Evolutionary conservation across 306 rosid genomes (phyloP).

Genomic region (Malus orientalis): DNA sequence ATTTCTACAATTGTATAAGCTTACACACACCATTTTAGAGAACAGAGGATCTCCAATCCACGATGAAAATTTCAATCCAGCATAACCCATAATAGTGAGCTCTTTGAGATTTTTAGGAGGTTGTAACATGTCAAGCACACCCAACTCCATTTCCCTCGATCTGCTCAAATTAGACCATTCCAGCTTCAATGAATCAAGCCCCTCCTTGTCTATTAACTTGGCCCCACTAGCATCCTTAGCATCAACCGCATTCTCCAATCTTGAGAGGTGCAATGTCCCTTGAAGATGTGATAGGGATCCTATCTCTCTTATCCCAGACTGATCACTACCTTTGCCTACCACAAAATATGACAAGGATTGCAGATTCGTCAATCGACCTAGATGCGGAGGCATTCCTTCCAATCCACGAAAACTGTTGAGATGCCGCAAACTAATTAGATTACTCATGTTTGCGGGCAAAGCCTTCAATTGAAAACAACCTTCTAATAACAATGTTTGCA

Average conservation of each 20-base stretch:
- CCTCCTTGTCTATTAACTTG: neutral
- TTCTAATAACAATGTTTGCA: slow-evolving; percentile 25
- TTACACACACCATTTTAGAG: neutral
- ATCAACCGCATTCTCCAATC: slow-evolving; percentile 8
- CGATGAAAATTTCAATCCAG: neutral
- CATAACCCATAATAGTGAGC: neutral
- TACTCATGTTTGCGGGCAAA: neutral
- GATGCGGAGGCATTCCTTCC: slow-evolving; percentile 11
- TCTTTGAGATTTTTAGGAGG: neutral
- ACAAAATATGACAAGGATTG: slow-evolving; percentile 6
- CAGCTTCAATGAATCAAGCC: neutral
- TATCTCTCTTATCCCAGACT: neutral
- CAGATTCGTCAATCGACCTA: slow-evolving; percentile 4
- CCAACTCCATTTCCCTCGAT: neutral
- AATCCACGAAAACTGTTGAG: neutral
- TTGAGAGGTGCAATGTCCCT: slow-evolving; percentile 2
- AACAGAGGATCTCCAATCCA: slow-evolving; percentile 12
- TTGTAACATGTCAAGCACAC: neutral
- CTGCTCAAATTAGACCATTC: neutral
- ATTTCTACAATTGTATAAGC: neutral
- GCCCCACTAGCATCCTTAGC: neutral
- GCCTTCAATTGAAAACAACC: neutral
- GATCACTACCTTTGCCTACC: neutral
- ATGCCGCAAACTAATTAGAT: neutral
- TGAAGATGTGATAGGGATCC: neutral